phyloP scores from a whole-genome alignment of 2,329 filamentous ascomycete species.

The Coccinonectria pachysandricola region DNA sequence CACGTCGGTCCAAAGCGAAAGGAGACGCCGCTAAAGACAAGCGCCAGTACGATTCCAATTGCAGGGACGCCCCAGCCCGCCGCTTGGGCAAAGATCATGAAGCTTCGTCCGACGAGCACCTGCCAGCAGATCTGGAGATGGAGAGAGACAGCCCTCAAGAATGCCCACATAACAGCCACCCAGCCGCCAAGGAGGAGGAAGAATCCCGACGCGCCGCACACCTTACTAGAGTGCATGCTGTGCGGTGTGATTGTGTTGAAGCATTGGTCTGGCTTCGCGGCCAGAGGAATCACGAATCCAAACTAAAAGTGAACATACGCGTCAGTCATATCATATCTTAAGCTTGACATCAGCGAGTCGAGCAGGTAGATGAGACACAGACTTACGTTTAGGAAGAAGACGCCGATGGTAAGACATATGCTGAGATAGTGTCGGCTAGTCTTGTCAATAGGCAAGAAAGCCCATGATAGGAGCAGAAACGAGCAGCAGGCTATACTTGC shows the following conservation, averaged over 20 bases:
- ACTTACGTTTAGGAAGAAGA: slow-evolving; percentile 71
- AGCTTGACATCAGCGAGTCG: no score
- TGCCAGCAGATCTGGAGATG: slow-evolving; percentile 99
- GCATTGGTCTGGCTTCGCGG: slow-evolving; percentile 68
- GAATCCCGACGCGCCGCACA: slow-evolving; percentile 81
- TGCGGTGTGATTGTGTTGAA: slow-evolving; percentile 86
- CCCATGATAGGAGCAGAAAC: slow-evolving; percentile 73
- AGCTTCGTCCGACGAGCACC: slow-evolving; percentile 72
- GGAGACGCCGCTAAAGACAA: slow-evolving; percentile 82
- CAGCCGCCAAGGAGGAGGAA: slow-evolving; percentile 81
- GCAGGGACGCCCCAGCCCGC: slow-evolving; percentile 78
- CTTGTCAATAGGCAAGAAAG: slow-evolving; percentile 72
- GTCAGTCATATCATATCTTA: slow-evolving; percentile 10
- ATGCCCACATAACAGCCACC: slow-evolving; percentile 79
- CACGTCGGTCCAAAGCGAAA: slow-evolving; percentile 88
- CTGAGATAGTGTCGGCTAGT: slow-evolving; percentile 90
- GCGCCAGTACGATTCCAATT: slow-evolving; percentile 62
- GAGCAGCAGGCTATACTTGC: slow-evolving; percentile 59
- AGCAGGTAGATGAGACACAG: slow-evolving; percentile 1
- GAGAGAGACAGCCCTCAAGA: slow-evolving; percentile 79
- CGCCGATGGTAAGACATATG: slow-evolving; percentile 68
- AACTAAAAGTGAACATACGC: slow-evolving; percentile 40
- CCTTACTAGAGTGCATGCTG: slow-evolving; percentile 71
- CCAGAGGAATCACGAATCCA: slow-evolving; percentile 83
- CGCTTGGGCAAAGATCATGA: slow-evolving; percentile 76